Percentiles rank a stretch among this genome's conserved stretches.
phyloP scores from a whole-genome alignment of 1,284 basidiomycete species.

The Leccinum subatratum region DNA sequence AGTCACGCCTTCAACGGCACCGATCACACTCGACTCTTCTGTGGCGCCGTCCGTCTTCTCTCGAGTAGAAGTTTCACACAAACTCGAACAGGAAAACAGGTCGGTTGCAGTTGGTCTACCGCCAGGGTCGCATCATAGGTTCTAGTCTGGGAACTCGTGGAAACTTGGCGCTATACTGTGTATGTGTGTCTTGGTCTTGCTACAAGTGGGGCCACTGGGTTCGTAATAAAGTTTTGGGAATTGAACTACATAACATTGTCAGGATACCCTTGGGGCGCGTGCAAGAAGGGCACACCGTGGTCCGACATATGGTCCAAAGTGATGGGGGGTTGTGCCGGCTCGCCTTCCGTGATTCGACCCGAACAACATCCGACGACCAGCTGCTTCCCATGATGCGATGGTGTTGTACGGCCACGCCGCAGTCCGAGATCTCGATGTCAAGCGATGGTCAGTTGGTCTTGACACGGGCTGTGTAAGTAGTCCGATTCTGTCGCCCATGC shows the following conservation, averaged over 20 bases:
- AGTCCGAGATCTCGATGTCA: constrained; percentile 68
- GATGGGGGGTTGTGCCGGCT: constrained; percentile 64
- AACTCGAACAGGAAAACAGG: too few relatives aligned
- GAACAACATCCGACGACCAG: constrained; percentile 17
- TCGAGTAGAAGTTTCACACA: too few relatives aligned
- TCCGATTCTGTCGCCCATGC: not conserved
- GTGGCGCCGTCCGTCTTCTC: too few relatives aligned
- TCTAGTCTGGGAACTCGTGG: not conserved
- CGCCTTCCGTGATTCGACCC: constrained; percentile 26
- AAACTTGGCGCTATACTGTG: not conserved
- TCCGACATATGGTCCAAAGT: constrained; percentile 67
- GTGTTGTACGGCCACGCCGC: constrained; percentile 85
- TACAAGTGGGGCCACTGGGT: not conserved
- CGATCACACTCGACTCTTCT: not conserved
- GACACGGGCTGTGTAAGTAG: constrained; percentile 75
- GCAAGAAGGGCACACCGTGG: constrained; percentile 69
- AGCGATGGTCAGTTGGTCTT: constrained; percentile 74
- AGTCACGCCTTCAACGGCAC: not conserved
- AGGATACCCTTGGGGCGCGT: too few relatives aligned
- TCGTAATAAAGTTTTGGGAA: not conserved
- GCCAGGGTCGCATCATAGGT: too few relatives aligned
- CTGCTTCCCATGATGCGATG: constrained; percentile 70
- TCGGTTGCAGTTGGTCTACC: too few relatives aligned
- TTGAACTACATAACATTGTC: not conserved
- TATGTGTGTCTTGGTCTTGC: not conserved